Evolutionary conservation across 768 basidiomycete species (phyloP).

Genomic region (Trichaptum fuscoviolaceum): DNA sequence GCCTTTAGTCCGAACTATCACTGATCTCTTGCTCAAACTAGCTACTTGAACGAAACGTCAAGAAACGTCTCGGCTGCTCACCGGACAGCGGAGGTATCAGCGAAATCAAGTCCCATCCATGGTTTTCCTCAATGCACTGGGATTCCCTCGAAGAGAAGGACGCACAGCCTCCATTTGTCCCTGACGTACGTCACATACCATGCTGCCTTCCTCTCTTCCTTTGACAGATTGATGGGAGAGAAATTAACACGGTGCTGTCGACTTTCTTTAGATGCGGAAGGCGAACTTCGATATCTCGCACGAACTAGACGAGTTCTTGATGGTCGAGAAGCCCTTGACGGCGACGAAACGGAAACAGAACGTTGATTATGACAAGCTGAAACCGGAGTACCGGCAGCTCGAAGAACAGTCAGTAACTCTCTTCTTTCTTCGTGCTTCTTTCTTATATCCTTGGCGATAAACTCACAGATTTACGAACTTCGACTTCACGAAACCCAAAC

Average conservation of each 20-base stretch:
- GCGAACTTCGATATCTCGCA: conserved; percentile 99
- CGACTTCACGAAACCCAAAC: conserved; percentile 68
- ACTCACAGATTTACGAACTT: conserved; percentile 76
- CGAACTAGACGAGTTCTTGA: conserved; percentile 93
- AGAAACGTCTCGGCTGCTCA: conserved; percentile 75
- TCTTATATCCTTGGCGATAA: not conserved
- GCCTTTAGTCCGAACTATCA: conserved; percentile 2
- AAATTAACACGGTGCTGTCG: conserved; percentile 1
- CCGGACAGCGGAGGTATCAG: conserved; percentile 63
- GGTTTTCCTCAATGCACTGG: conserved; percentile 86
- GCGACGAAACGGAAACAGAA: conserved; percentile 90
- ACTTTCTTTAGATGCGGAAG: conserved; percentile 66
- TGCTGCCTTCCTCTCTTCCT: conserved; percentile 5
- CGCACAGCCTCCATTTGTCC: conserved; percentile 77
- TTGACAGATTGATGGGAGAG: conserved; percentile 27
- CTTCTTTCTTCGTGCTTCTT: conserved; percentile 7
- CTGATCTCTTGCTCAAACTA: conserved; percentile 23
- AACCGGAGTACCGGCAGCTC: conserved; percentile 84
- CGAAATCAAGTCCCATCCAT: conserved; percentile 77
- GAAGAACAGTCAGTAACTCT: conserved; percentile 75
- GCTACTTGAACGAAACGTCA: conserved; percentile 83
- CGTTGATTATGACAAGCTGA: conserved; percentile 80
- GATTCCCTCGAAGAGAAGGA: conserved; percentile 64
- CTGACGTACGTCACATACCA: conserved; percentile 63
- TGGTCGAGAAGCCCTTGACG: conserved; percentile 97